Base-by-base conservation (phyloP, 306 rosid species). In the Begonia loranthoides region DNA sequence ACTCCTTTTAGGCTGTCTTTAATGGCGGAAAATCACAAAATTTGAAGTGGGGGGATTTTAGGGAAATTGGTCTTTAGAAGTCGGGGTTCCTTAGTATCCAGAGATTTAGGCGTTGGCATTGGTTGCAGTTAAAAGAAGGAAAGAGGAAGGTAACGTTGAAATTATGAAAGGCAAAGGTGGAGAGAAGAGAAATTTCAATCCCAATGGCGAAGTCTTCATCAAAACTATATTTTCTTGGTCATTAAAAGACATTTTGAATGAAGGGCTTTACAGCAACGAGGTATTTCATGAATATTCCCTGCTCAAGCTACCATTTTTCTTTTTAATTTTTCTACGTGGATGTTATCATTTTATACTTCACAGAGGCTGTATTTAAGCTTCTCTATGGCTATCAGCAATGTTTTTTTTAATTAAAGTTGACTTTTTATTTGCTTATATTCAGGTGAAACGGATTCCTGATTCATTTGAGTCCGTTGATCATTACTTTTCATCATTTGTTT, bases 181-280 rank as follows among this genome's bases (percentile, higher is more conserved):
- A 19, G 22, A 19, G 22, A 19, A 19, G 36, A 28, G 36, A 28
- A 28, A 28, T 28, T 28, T 28, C 36, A 5, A 28, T 28, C 36
- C 9, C 9, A 4, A 28, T 28, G 36, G 5, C 6, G 36, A 28
- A 5, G 9, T 28, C 28, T 71, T 84, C 28, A 51, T 56, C 6
- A 54, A 73, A 47, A 64, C 38, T 10, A 48, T 84, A 9, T 62
- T 80, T 56, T 75, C 86, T 17, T 84, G 88, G 94, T 69, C 94
- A 10, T 55, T 83, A 4, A 60, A 74, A 33, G 75, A 79, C 59
- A 74, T 83, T 58, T 51, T 48, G 65, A 59, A 74, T 15, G 21
- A 74, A 34, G 58, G 73, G 40, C 74, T 76, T 13, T 76, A 64
- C 65, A 55, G 36, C 33, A 16, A 60, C 52, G 21, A 69, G 87